Evolutionary conservation across 768 basidiomycete genomes (phyloP).

Genomic region (Suillus spraguei): DNA sequence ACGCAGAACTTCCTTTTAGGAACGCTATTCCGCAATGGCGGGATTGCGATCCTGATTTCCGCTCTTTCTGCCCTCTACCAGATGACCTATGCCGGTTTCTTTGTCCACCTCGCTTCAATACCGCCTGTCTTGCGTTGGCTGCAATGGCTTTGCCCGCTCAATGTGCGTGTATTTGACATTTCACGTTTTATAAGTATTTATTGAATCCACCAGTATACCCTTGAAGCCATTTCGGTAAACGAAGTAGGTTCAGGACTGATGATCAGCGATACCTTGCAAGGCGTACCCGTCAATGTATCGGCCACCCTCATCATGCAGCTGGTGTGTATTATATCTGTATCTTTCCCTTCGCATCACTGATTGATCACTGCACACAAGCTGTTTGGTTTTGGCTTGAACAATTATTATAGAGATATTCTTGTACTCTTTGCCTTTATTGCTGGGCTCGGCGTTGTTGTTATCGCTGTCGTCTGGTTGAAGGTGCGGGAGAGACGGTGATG

Average conservation of each 20-base stretch:
- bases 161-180: constrained; percentile 33
- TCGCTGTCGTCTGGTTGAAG: constrained; percentile 74
- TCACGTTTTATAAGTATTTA: neutral
- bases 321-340: constrained; percentile 43
- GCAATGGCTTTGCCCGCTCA: constrained; percentile 86
- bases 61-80: constrained; percentile 76
- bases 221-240: constrained; percentile 90
- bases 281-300: constrained; percentile 81
- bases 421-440: constrained; percentile 86
- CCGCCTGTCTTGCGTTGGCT: constrained; percentile 94
- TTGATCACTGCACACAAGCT: constrained; percentile 43
- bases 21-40: constrained; percentile 80
- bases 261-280: constrained; percentile 77
- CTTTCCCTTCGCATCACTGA: neutral
- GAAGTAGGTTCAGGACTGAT: constrained; percentile 88
- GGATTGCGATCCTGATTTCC: constrained; percentile 88
- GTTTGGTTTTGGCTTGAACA: constrained; percentile 81
- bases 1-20: constrained; percentile 90
- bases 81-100: constrained; percentile 92
- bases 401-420: constrained; percentile 90
- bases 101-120: constrained; percentile 83
- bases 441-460: constrained; percentile 73
- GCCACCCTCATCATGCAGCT: constrained; percentile 86
- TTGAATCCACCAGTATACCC: constrained; percentile 42
- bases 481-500: constrained; percentile 73